phyloP scores from a whole-genome alignment of 257 asterid species.

The Capsicum rhomboideum region DNA sequence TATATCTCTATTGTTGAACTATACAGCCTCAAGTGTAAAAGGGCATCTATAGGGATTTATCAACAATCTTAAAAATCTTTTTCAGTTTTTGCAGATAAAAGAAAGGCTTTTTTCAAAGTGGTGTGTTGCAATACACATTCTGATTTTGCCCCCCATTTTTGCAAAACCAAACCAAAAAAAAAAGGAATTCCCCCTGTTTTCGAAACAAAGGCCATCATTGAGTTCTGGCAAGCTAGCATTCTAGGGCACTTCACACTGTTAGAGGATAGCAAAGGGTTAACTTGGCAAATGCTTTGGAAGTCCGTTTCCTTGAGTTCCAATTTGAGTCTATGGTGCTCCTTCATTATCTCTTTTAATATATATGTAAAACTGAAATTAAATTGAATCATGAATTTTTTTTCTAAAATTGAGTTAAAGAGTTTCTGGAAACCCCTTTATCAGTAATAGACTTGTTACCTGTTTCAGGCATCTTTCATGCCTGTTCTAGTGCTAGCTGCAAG shows the following conservation, averaged over 20 bases:
- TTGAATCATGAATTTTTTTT: neutral
- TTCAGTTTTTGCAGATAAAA: neutral
- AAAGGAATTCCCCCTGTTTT: neutral
- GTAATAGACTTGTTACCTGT: neutral
- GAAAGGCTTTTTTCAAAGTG: neutral
- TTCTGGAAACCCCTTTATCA: neutral
- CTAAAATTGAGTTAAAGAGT: neutral
- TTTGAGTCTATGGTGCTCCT: neutral
- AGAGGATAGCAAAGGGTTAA: neutral
- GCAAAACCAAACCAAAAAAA: neutral
- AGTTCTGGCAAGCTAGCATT: neutral
- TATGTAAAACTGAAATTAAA: neutral
- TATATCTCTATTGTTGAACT: too few relatives aligned
- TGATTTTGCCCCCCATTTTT: neutral
- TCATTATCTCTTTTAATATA: neutral
- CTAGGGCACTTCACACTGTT: neutral
- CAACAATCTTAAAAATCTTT: too few relatives aligned
- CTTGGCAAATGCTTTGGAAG: neutral
- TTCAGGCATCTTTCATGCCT: slow-evolving; percentile 94
- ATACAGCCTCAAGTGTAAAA: neutral
- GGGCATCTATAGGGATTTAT: neutral
- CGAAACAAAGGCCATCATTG: neutral
- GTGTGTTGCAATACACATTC: neutral
- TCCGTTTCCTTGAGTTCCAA: neutral
- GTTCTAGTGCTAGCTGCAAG: slow-evolving; percentile 97